A percentile compares a stretch with the other conserved stretches of the same genome.
Conservation (phyloP, 805 yeast species). For the Candida succiphila region DNA sequence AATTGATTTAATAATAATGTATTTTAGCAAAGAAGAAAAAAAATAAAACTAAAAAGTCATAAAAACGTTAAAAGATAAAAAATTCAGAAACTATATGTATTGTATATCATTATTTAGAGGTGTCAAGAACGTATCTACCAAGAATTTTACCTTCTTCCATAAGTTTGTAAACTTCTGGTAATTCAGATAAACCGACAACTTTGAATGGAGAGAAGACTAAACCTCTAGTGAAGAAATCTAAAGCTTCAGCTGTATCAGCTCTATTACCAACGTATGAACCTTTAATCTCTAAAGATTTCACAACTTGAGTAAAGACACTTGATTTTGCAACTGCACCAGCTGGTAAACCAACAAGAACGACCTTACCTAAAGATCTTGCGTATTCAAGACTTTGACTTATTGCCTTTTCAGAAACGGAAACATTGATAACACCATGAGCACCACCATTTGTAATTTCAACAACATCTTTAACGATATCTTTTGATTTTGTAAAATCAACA, state of each 20-base stretch:
- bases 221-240: constrained; percentile 63
- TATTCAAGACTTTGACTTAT: constrained; percentile 47
- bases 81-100: constrained; percentile 48
- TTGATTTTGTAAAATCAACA: constrained; percentile 40
- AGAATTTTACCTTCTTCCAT: constrained; percentile 81
- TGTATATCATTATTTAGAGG: constrained; percentile 63
- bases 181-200: constrained; percentile 65
- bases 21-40: background rate
- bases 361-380: constrained; percentile 51
- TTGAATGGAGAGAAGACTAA: constrained; percentile 55
- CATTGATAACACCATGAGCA: constrained; percentile 61
- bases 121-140: constrained; percentile 86
- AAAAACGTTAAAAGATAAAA: constrained; percentile 39
- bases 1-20: constrained; percentile 14
- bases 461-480: constrained; percentile 32
- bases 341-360: constrained; percentile 62
- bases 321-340: constrained; percentile 67
- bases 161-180: constrained; percentile 57
- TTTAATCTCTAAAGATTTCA: constrained; percentile 58
- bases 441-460: constrained; percentile 38
- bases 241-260: constrained; percentile 72
- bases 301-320: constrained; percentile 64
- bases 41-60: constrained; percentile 1
- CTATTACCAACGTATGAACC: constrained; percentile 89
- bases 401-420: constrained; percentile 44